Evolutionary conservation across 2,329 filamentous ascomycete species (phyloP).

Genomic region (Plenodomus tracheiphilus): DNA sequence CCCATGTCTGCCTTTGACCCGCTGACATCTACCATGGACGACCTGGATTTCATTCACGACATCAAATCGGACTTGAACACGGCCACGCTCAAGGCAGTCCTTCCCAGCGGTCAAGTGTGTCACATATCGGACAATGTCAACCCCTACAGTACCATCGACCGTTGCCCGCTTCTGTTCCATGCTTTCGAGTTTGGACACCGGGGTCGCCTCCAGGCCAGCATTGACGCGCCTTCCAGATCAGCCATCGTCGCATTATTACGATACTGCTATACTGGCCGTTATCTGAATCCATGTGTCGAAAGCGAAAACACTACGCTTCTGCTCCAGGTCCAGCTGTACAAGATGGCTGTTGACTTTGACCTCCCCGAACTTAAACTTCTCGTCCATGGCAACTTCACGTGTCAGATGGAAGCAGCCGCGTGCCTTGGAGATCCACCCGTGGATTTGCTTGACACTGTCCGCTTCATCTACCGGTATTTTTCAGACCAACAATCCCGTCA

Average conservation of each 20-base stretch:
- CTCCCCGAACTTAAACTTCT: constrained; percentile 44
- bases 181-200: constrained; percentile 44
- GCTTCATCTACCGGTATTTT: constrained; percentile 39
- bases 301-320: constrained; percentile 38
- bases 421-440: constrained; percentile 43
- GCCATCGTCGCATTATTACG: constrained; percentile 46
- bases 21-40: constrained; percentile 20
- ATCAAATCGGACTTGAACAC: constrained; percentile 13
- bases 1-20: not conserved
- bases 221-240: constrained; percentile 41
- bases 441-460: constrained; percentile 47
- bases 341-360: constrained; percentile 47
- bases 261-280: constrained; percentile 48
- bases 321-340: constrained; percentile 47
- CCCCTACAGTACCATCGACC: constrained; percentile 34
- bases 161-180: constrained; percentile 46
- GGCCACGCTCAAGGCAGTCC: constrained; percentile 38
- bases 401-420: constrained; percentile 45
- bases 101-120: constrained; percentile 34
- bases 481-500: constrained; percentile 21
- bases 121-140: constrained; percentile 40
- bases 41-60: constrained; percentile 26
- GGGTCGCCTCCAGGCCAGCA: constrained; percentile 37
- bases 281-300: constrained; percentile 31
- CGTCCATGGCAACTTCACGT: constrained; percentile 46